Conservation (phyloP, 148 eudicot genomes). For the Fagopyrum homotropicum region DNA sequence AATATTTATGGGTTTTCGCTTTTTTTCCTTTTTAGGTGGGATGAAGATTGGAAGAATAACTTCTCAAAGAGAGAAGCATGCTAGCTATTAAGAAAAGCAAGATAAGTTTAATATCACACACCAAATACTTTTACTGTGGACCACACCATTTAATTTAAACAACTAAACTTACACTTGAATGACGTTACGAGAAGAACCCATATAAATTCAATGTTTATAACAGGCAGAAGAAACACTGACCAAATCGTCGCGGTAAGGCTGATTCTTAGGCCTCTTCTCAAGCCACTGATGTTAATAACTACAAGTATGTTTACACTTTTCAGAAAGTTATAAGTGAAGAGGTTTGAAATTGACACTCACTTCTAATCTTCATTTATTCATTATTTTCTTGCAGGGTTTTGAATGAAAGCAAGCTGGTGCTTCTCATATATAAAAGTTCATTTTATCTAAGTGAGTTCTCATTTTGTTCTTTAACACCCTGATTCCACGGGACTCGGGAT, state of each 20-base stretch:
- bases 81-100: constrained; percentile 68
- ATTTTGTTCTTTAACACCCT: too few species aligned
- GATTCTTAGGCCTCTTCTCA: constrained; percentile 53
- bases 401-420: too few species aligned
- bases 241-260: constrained; percentile 46
- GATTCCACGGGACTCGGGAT: too few species aligned
- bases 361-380: too few species aligned
- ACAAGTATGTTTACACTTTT: constrained; percentile 37
- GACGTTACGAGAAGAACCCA: background rate
- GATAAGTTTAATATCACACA: constrained; percentile 60
- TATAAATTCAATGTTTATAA: constrained; percentile 18
- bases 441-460: too few species aligned
- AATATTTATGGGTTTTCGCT: constrained; percentile 17
- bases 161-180: background rate
- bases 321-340: background rate
- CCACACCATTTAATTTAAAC: constrained; percentile 23
- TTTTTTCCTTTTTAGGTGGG: constrained; percentile 52
- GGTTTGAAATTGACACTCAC: too few species aligned
- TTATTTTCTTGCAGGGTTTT: too few species aligned
- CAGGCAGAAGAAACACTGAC: constrained; percentile 43
- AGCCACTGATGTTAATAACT: constrained; percentile 63
- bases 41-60: constrained; percentile 77
- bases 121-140: constrained; percentile 33
- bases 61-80: constrained; percentile 61
- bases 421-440: too few species aligned